These are phyloP conservation scores for Fusarium newnesense DNA, from an alignment of 2,329 filamentous ascomycete genomes.

Conservation along the genomic window DNA sequence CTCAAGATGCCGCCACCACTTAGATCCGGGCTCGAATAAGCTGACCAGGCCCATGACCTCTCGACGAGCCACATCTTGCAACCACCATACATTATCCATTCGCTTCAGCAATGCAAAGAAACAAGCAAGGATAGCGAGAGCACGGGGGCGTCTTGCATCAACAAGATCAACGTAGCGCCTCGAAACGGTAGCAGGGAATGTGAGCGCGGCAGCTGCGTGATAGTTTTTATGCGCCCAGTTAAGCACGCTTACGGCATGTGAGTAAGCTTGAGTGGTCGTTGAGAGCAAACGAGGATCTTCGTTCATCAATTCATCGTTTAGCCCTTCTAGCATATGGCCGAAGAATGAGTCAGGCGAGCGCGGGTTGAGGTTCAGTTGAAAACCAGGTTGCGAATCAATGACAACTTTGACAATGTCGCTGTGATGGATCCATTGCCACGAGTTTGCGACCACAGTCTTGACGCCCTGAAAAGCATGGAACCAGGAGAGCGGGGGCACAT, in stretches of 20 bases:
- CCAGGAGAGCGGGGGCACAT: slow-evolving; percentile 70
- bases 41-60: slow-evolving; percentile 73
- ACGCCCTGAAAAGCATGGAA: slow-evolving; percentile 76
- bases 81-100: slow-evolving; percentile 74
- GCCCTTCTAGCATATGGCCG: slow-evolving; percentile 65
- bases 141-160: slow-evolving; percentile 67
- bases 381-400: slow-evolving; percentile 70
- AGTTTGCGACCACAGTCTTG: slow-evolving; percentile 71
- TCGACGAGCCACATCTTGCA: slow-evolving; percentile 71
- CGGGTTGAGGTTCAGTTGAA: slow-evolving; percentile 68
- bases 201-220: slow-evolving; percentile 66
- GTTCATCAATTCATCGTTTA: slow-evolving; percentile 64
- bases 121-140: slow-evolving; percentile 71
- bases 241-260: slow-evolving; percentile 72
- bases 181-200: slow-evolving; percentile 73
- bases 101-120: slow-evolving; percentile 74
- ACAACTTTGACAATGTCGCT: slow-evolving; percentile 68
- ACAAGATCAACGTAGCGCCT: slow-evolving; percentile 70
- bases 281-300: slow-evolving; percentile 47
- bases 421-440: slow-evolving; percentile 71
- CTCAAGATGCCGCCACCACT: slow-evolving; percentile 70
- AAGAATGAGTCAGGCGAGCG: slow-evolving; percentile 66
- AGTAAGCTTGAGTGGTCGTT: slow-evolving; percentile 63
- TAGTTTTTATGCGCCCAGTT: slow-evolving; percentile 74
- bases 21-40: slow-evolving; percentile 66